phyloP scores from a whole-genome alignment of 768 basidiomycete genomes.

The Lyophyllum atratum region DNA sequence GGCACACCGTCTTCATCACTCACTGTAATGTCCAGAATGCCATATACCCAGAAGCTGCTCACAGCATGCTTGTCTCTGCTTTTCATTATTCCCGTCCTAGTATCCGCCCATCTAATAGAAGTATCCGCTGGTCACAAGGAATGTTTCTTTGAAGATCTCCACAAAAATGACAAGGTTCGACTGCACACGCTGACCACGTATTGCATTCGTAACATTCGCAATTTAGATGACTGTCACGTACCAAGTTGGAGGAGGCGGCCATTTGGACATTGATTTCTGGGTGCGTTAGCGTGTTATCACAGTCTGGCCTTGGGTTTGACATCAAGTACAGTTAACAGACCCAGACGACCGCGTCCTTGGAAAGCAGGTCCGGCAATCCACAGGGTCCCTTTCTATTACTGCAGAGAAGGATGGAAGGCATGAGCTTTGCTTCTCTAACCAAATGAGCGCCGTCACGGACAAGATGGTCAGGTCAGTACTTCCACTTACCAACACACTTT shows the following conservation, averaged over 20 bases:
- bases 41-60: constrained; percentile 39
- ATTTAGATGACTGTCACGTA: constrained; percentile 97
- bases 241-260: constrained; percentile 96
- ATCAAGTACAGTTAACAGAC: constrained; percentile 66
- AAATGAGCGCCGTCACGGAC: constrained; percentile 96
- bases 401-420: constrained; percentile 86
- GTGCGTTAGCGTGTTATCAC: constrained; percentile 39
- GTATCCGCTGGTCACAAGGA: constrained; percentile 82
- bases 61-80: constrained; percentile 42
- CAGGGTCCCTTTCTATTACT: constrained; percentile 86
- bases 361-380: constrained; percentile 85
- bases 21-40: constrained; percentile 13
- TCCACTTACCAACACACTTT: not conserved
- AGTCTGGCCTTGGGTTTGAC: constrained; percentile 7
- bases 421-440: constrained; percentile 98
- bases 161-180: constrained; percentile 82
- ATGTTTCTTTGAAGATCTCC: constrained; percentile 95
- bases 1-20: not conserved
- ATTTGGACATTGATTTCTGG: constrained; percentile 98
- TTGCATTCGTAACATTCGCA: not conserved
- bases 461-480: constrained; percentile 84
- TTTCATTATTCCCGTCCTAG: constrained; percentile 40
- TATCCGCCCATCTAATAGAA: constrained; percentile 70
- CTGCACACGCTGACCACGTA: not conserved
- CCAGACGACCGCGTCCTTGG: constrained; percentile 67